Base-by-base conservation (phyloP, 2,329 filamentous ascomycete genomes). In the Trichoderma aggressivum region DNA sequence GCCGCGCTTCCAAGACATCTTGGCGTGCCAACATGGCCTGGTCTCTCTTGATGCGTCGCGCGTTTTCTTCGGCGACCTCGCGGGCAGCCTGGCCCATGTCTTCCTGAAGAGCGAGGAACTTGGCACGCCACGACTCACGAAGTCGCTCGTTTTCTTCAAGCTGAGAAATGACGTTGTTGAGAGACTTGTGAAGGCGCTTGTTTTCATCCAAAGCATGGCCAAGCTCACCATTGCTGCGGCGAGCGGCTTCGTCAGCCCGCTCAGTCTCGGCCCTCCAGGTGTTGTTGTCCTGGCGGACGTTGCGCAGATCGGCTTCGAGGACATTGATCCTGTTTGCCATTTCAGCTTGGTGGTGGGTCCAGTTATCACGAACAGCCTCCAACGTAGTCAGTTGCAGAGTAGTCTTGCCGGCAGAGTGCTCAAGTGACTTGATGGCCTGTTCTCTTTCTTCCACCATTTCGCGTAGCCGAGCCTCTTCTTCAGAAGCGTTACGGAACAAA, bases 61-160 rank as follows among this genome's bases (percentile, higher is more conserved):
- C 89, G 78, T 94, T 95, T 78, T 98, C 94, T 76, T 92, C 90
- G 26, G 92, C 90, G 73, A 98, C 90, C 73, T 97, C 91, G 60
- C 89, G 89, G 67, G 93, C 91, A 62, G 94, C 92, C 70, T 86
- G 86, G 36, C 90, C 88, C 91, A 98, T 95, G 75, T 98, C 94
- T 74, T 94, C 89, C 81, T 98, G 94, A 50, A 99, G 85, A 72
- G 90, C 90, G 75, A 95, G 89, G 77, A 98, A 92, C 81, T 96
- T 97, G 79, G 86, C 85, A 75, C 94, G 91, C 88, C 97, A 94
- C 72, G 87, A 90, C 79, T 97, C 93, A 71, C 94, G 91, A 72
- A 97, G 88, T 74, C 91, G 90, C 77, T 94, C 90, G 77, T 94
- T 95, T 82, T 97, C 94, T 77, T 96, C 91, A 55, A 96, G 88